Conservation (phyloP, 352 stramenopile species). For the Blastocystis hominis region DNA sequence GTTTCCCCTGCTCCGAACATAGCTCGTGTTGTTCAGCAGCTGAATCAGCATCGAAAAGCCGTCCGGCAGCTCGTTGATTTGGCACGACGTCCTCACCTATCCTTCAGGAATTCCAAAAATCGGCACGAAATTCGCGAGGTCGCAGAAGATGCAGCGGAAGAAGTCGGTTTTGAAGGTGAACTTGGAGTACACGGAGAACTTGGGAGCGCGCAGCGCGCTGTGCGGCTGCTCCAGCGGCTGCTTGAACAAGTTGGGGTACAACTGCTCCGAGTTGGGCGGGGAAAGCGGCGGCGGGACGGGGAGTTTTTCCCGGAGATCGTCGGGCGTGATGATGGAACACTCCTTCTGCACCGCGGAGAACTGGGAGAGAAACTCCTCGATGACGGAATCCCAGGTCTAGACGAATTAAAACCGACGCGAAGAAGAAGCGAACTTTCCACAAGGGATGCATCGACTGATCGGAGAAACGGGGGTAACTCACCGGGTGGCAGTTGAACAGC, state of each 20-base stretch:
- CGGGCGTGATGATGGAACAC: background rate
- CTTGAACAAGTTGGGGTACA: background rate
- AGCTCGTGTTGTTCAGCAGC: background rate
- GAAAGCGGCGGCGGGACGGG: background rate
- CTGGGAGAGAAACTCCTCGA: conserved; percentile 19
- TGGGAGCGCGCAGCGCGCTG: background rate
- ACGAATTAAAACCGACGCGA: background rate
- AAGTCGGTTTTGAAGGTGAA: conserved; percentile 45
- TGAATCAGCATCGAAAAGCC: conserved; percentile 34
- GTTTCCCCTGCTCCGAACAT: too few species aligned
- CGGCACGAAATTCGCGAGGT: conserved; percentile 5
- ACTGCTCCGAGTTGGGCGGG: background rate
- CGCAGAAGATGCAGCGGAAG: conserved; percentile 15
- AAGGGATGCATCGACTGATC: conserved; percentile 13
- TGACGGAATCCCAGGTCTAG: conserved; percentile 48
- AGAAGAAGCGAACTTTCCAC: background rate
- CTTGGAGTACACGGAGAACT: background rate
- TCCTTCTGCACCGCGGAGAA: background rate
- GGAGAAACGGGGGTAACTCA: conserved; percentile 20
- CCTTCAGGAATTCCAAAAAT: background rate
- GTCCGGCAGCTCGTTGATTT: background rate
- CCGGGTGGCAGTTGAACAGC: conserved; percentile 43
- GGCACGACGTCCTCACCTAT: background rate
- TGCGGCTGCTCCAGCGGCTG: background rate
- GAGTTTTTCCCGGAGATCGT: background rate